Evolutionary conservation across 768 basidiomycete genomes (phyloP).

Genomic region (Pulveroboletus sp.): DNA sequence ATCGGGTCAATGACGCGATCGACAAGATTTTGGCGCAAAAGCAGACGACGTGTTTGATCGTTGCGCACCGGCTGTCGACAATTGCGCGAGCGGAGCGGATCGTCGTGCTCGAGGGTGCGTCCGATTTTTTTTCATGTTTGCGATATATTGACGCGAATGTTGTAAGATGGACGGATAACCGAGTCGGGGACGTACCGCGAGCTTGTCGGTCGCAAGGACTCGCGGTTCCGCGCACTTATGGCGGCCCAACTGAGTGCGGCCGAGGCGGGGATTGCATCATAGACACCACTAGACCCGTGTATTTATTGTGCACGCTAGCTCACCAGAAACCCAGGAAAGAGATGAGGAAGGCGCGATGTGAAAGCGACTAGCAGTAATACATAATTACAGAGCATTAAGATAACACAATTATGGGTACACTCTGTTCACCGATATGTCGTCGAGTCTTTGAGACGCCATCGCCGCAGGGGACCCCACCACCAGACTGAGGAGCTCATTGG

Average conservation of each 20-base stretch:
- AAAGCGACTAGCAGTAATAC: slow-evolving; percentile 1
- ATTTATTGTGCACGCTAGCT: slow-evolving; percentile 7
- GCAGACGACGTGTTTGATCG: slow-evolving; percentile 84
- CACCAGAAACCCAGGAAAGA: not conserved
- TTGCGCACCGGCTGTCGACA: slow-evolving; percentile 87
- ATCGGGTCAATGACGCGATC: slow-evolving; percentile 82
- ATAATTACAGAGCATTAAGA: slow-evolving; percentile 1
- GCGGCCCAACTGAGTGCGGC: slow-evolving; percentile 77
- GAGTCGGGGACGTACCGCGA: slow-evolving; percentile 82
- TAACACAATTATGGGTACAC: not conserved
- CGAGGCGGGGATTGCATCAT: slow-evolving; percentile 12
- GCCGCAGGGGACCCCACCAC: slow-evolving; percentile 79
- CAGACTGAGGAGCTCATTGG: slow-evolving; percentile 46
- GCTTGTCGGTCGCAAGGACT: slow-evolving; percentile 67
- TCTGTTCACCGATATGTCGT: slow-evolving; percentile 52
- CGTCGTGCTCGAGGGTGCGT: slow-evolving; percentile 81
- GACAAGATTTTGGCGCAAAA: slow-evolving; percentile 79
- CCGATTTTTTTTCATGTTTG: not conserved
- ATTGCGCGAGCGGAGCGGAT: slow-evolving; percentile 89
- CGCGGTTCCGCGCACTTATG: slow-evolving; percentile 85
- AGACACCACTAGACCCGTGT: not conserved
- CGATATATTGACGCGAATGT: not conserved
- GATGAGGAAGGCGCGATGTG: not conserved
- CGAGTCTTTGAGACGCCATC: slow-evolving; percentile 76
- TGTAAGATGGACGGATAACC: slow-evolving; percentile 67